Evolutionary conservation across 129 eudicot genomes (phyloP).

Genomic region (Helianthus tuberosus): DNA sequence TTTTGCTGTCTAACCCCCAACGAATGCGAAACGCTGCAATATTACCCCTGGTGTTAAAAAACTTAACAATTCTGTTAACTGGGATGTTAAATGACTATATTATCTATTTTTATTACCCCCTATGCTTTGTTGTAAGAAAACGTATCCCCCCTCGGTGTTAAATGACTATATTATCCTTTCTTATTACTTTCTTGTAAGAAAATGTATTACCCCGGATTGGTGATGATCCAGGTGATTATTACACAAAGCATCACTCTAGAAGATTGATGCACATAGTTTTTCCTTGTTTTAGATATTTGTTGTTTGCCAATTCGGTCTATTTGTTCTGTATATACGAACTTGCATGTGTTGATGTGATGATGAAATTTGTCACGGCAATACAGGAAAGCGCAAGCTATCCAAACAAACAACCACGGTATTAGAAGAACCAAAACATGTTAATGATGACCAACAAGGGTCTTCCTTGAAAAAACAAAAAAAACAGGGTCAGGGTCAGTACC

Average conservation of each 20-base stretch:
- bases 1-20: no score
- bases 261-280: slow-evolving; percentile 21
- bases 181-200: no score
- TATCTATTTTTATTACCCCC: no score
- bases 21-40: no score
- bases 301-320: background rate
- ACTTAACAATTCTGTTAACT: no score
- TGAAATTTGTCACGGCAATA: slow-evolving; percentile 30
- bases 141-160: no score
- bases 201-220: no score
- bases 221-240: slow-evolving; percentile 40
- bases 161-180: no score
- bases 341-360: slow-evolving; percentile 21
- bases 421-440: slow-evolving; percentile 33
- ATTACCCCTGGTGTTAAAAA: no score
- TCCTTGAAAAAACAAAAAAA: slow-evolving; percentile 56
- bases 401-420: slow-evolving; percentile 27
- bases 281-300: background rate
- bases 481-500: slow-evolving; percentile 32
- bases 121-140: no score
- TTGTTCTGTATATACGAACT: slow-evolving; percentile 5
- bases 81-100: no score
- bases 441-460: slow-evolving; percentile 38
- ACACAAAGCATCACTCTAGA: slow-evolving; percentile 20
- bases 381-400: slow-evolving; percentile 53